Evolutionary conservation across 73 alveolate species (phyloP).

Genomic region (Blepharisma japonicum): DNA sequence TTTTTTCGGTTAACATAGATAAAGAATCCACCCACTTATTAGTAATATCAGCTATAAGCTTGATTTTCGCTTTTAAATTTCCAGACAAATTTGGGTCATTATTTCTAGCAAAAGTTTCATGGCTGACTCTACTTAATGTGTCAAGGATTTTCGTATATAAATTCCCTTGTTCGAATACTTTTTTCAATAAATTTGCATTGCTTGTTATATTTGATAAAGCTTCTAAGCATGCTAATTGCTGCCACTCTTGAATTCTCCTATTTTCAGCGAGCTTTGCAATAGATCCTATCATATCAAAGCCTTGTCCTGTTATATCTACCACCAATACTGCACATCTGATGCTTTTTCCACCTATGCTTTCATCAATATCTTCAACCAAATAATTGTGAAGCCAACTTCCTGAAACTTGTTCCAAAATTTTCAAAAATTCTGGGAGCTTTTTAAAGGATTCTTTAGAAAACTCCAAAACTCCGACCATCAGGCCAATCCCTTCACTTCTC

Average conservation of each 20-base stretch:
- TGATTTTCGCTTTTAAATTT: neutral
- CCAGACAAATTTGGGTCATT: neutral
- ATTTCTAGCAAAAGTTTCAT: slow-evolving; percentile 18
- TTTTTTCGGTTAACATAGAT: neutral
- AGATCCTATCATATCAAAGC: neutral
- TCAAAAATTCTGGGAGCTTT: no score
- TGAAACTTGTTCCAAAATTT: no score
- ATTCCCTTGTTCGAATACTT: neutral
- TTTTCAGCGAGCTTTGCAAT: neutral
- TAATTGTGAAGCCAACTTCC: no score
- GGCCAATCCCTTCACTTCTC: slow-evolving; percentile 17
- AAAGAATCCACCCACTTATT: slow-evolving; percentile 16
- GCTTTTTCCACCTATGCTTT: neutral
- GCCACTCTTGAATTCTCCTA: slow-evolving; percentile 10
- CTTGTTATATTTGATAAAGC: neutral
- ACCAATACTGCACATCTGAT: neutral
- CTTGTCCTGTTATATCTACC: neutral
- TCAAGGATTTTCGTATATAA: neutral
- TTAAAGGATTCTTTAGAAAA: no score
- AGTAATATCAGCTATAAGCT: neutral
- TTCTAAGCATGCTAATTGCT: neutral
- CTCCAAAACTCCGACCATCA: neutral
- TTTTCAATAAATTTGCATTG: neutral
- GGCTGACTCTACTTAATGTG: slow-evolving; percentile 11
- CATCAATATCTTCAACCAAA: slow-evolving; percentile 7